Evolutionary conservation across 2,329 filamentous ascomycete species (phyloP).

Genomic region (Ceratocystis diversiconidia): DNA sequence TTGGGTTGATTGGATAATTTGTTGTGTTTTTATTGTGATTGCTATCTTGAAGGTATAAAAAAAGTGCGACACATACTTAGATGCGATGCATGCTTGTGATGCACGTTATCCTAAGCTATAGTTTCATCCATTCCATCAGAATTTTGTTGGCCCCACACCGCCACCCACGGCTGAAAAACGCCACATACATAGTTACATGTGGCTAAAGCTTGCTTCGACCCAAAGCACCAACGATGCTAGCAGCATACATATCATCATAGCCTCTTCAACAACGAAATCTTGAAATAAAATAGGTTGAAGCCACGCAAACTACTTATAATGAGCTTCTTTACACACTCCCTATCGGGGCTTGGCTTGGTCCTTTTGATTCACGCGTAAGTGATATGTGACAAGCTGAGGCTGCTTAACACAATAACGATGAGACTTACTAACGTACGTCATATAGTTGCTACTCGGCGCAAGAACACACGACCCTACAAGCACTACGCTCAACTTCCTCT

Average conservation of each 20-base stretch:
- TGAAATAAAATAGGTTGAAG: background rate
- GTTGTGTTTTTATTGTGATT: too few relatives aligned
- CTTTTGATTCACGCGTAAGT: constrained; percentile 74
- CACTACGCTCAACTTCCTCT: constrained; percentile 36
- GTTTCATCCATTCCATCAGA: too few relatives aligned
- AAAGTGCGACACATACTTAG: too few relatives aligned
- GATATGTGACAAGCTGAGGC: background rate
- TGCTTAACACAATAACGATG: background rate
- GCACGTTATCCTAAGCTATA: too few relatives aligned
- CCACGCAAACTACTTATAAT: background rate
- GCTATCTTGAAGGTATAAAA: too few relatives aligned
- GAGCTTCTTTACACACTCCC: constrained; percentile 10
- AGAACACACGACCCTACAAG: constrained; percentile 68
- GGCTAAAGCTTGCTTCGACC: background rate
- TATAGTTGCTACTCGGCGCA: constrained; percentile 87
- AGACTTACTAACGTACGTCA: constrained; percentile 24
- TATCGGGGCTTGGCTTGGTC: constrained; percentile 53
- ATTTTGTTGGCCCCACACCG: too few relatives aligned
- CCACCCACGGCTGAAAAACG: too few relatives aligned
- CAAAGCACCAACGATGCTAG: too few relatives aligned
- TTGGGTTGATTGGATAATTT: too few relatives aligned
- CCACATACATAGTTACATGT: background rate
- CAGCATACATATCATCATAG: background rate
- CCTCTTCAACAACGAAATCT: background rate
- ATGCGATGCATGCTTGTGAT: too few relatives aligned